Evolutionary conservation across 139 green algal genomes (phyloP).

Genomic region (Gonium pectorale): DNA sequence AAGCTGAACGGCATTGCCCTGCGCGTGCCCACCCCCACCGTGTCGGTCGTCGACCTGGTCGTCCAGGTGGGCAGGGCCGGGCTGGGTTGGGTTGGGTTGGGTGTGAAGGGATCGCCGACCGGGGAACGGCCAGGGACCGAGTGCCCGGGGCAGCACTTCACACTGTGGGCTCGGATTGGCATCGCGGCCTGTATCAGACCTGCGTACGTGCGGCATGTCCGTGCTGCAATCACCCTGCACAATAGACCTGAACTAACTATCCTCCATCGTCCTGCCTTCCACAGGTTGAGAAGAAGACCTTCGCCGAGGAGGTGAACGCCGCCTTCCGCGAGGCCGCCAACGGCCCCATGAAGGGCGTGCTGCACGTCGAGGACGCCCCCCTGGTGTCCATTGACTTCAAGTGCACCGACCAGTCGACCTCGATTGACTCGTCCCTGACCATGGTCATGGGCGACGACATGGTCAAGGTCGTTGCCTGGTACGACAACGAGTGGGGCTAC

Average conservation of each 20-base stretch:
- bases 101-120: too few relatives aligned
- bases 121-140: too few relatives aligned
- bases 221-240: too few relatives aligned
- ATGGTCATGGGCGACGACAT: slow-evolving; percentile 99
- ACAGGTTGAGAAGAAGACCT: slow-evolving; percentile 99
- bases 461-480: slow-evolving; percentile 93
- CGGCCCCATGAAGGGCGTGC: slow-evolving; percentile 91
- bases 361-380: slow-evolving; percentile 92
- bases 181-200: too few relatives aligned
- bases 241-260: too few relatives aligned
- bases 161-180: too few relatives aligned
- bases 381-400: slow-evolving; percentile 98
- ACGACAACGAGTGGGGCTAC: slow-evolving; percentile 98
- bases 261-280: background rate
- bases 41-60: slow-evolving; percentile 98
- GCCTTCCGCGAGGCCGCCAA: slow-evolving; percentile 93
- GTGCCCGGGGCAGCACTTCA: too few relatives aligned
- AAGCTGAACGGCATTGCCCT: slow-evolving; percentile 99
- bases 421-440: slow-evolving; percentile 96
- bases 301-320: slow-evolving; percentile 99
- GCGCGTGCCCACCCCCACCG: slow-evolving; percentile 98
- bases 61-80: slow-evolving; percentile 82
- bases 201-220: too few relatives aligned
- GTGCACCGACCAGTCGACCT: slow-evolving; percentile 87
- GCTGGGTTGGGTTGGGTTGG: too few relatives aligned